These are phyloP conservation scores for Cercospora berteroae DNA, from an alignment of 2,329 filamentous ascomycete species.

Conservation along the genomic window DNA sequence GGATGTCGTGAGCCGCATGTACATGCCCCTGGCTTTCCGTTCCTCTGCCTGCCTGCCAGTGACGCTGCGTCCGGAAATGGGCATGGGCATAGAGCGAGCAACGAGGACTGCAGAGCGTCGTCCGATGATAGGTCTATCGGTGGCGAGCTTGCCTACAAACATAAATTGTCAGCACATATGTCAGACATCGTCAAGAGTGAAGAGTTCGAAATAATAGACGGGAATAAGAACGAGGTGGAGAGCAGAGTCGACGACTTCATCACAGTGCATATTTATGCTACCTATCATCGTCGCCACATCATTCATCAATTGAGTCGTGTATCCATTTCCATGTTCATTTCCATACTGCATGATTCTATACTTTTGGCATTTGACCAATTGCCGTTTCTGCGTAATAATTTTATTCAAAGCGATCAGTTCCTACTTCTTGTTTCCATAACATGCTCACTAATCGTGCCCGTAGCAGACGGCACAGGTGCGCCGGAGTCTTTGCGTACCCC, in stretches of 20 bases:
- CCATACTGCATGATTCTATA: slow-evolving; percentile 2
- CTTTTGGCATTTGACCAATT: not conserved
- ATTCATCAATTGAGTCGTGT: slow-evolving; percentile 7
- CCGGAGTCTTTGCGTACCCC: slow-evolving; percentile 27
- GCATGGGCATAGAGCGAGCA: not conserved
- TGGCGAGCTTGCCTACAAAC: not conserved
- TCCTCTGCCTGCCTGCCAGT: not conserved
- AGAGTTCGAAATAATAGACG: not conserved
- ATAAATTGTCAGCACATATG: too few relatives aligned
- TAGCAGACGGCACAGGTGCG: slow-evolving; percentile 16
- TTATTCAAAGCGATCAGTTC: slow-evolving; percentile 8
- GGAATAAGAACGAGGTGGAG: not conserved
- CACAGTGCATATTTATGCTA: not conserved
- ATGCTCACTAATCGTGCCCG: slow-evolving; percentile 32
- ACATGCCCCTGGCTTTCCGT: not conserved
- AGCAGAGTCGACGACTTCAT: not conserved
- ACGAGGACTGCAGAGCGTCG: not conserved
- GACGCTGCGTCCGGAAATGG: not conserved
- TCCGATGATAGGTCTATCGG: not conserved
- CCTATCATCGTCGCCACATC: not conserved
- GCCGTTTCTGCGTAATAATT: not conserved
- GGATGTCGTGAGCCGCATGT: not conserved
- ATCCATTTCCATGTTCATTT: not conserved
- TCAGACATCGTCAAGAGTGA: not conserved
- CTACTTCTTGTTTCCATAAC: slow-evolving; percentile 33